phyloP scores from a whole-genome alignment of 139 green algal species.

The Coccomyxa sp. region DNA sequence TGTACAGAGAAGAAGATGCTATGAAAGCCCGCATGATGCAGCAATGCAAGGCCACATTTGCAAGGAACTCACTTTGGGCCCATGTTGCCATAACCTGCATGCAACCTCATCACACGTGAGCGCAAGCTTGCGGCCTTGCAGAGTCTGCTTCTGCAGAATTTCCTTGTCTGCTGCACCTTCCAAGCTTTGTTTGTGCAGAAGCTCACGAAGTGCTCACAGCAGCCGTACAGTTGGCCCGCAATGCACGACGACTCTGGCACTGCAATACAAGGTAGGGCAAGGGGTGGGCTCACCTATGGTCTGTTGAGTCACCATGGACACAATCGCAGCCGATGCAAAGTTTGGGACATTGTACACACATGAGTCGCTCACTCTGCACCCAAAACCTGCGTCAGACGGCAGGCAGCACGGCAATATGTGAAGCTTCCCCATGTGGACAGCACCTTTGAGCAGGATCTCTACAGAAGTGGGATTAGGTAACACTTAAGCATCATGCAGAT shows the following conservation, averaged over 20 bases:
- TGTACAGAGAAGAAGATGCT: no score
- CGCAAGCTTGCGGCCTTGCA: background rate
- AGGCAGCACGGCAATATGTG: background rate
- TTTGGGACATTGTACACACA: constrained; percentile 53
- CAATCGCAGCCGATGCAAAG: constrained; percentile 55
- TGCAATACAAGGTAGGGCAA: background rate
- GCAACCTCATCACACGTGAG: background rate
- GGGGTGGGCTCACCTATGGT: constrained; percentile 51
- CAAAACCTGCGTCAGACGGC: background rate
- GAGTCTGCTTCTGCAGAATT: background rate
- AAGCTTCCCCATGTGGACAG: background rate
- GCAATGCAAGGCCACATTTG: no score
- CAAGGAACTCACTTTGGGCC: no score
- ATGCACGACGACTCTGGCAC: background rate
- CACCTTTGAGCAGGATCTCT: background rate
- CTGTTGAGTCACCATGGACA: constrained; percentile 65
- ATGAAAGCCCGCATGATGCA: no score
- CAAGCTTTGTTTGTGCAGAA: background rate
- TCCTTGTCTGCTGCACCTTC: background rate
- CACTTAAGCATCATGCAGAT: background rate
- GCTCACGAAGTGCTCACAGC: background rate
- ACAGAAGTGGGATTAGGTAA: background rate
- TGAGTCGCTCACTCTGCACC: constrained; percentile 22
- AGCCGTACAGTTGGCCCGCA: background rate
- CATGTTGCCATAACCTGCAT: constrained; percentile 62